Evolutionary conservation across 1,284 basidiomycete species (phyloP), one percentile per base, ranked within the genome.

Genomic region (Ceratorhiza oryzae-sativae): DNA sequence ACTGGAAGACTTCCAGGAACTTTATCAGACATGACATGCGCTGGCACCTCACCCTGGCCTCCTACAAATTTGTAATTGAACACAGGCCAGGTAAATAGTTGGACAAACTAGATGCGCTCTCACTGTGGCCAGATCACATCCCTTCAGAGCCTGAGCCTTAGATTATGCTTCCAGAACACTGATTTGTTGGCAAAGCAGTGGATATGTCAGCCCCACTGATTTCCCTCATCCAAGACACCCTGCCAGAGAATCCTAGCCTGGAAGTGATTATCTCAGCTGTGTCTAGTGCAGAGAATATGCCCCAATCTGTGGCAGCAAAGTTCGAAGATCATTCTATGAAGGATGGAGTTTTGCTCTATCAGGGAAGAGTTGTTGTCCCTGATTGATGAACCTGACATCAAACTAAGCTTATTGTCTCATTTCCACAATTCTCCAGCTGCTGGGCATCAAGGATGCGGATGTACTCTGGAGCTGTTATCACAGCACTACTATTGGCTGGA

Each of bases 391-490:
- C 32, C 48, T 34, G 46, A 59, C 20, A 25, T 71, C 15, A 71
- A 49, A 20, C 30, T 32, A 36, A 42, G 48, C 20, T 39, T 73
- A 15, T 9, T 71, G 10, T 4, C 59, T 32, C 39, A 53, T 13
- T 62, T 55, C 59, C 68, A 71, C 49, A 46, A 73, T 49, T 51
- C 58, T 13, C 67, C 39, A 12, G 56, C 48, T 6, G 46, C 48
- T 2, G 68, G 81, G 9, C 80, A 82, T 72, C 77, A 73, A 1
- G 80, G 81, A 1, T 60, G 68, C 23, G 58, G 59, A 77, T 59
- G 81, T 78, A 0, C n/a, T n/a, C n/a, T 71, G 0, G 73, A 72
- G 30, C 32, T 63, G 53, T 2, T 67, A 8, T 9, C 61, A 3
- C 20, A 32, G 1, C 20, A 46, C 9, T 67, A 67, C 61, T 65